Evolutionary conservation across 768 basidiomycete genomes (phyloP).

Genomic region (Calvatia gigantea): DNA sequence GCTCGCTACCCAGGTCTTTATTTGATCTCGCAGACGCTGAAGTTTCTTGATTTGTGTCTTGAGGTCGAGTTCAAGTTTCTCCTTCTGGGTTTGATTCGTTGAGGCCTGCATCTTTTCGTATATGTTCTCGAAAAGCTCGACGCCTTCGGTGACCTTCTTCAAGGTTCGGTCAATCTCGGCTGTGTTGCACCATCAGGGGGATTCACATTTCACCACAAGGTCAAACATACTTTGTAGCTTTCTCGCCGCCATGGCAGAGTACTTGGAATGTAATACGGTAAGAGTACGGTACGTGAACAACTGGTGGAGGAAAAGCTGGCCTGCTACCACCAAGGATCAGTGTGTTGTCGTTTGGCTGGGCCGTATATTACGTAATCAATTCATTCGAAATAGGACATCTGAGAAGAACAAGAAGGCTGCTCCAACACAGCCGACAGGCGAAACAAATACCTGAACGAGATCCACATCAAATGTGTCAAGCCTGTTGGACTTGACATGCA

Average conservation of each 20-base stretch:
- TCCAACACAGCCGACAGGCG: too few species aligned
- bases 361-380: not conserved
- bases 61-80: slow-evolving; percentile 48
- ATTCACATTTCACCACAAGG: too few species aligned
- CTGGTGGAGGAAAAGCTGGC: not conserved
- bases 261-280: slow-evolving; percentile 5
- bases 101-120: slow-evolving; percentile 98
- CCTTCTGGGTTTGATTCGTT: slow-evolving; percentile 75
- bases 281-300: not conserved
- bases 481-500: too few species aligned
- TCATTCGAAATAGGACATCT: too few species aligned
- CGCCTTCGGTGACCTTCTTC: slow-evolving; percentile 95
- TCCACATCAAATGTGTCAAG: too few species aligned
- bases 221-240: slow-evolving; percentile 75
- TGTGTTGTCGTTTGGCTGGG: not conserved
- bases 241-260: slow-evolving; percentile 72
- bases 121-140: slow-evolving; percentile 91
- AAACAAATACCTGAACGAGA: too few species aligned
- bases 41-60: slow-evolving; percentile 97
- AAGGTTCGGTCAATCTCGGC: slow-evolving; percentile 98
- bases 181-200: slow-evolving; percentile 29
- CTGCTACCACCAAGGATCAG: not conserved
- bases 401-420: too few species aligned
- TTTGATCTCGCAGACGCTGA: slow-evolving; percentile 97
- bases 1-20: slow-evolving; percentile 97